Conservation (phyloP, 2,329 filamentous ascomycete species). For the Fusarium aywerte region DNA sequence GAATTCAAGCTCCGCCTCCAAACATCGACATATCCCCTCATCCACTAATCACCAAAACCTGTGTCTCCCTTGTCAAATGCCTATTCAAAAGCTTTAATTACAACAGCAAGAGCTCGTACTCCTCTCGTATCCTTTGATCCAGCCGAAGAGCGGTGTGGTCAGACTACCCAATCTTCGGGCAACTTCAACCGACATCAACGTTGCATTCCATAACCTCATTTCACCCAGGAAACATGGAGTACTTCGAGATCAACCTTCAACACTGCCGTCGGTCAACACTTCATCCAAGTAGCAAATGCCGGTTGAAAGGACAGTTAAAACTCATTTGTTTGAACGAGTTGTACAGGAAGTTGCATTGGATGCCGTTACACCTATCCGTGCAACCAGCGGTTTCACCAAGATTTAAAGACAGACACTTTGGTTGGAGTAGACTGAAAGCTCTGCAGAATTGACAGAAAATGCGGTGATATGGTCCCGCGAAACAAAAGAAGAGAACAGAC, state of each 20-base stretch:
- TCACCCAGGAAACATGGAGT: background rate
- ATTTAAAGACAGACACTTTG: background rate
- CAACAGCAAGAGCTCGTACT: background rate
- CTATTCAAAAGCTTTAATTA: background rate
- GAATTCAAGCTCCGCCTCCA: background rate
- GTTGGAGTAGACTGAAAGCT: conserved; percentile 8
- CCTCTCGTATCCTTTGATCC: background rate
- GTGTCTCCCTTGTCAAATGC: background rate
- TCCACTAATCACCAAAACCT: background rate
- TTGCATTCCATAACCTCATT: conserved; percentile 20
- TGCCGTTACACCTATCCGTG: conserved; percentile 34
- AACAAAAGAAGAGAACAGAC: conserved; percentile 7
- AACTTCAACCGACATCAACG: conserved; percentile 35
- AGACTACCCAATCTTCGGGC: conserved; percentile 2
- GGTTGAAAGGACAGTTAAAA: conserved; percentile 9
- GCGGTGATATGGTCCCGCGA: conserved; percentile 16
- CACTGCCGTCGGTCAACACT: conserved; percentile 11
- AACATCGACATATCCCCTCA: background rate
- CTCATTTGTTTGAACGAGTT: conserved; percentile 11
- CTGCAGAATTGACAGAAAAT: conserved; percentile 21
- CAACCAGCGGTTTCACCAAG: conserved; percentile 13
- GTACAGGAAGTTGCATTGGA: conserved; percentile 29
- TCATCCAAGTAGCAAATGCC: conserved; percentile 20
- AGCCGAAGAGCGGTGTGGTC: conserved; percentile 14
- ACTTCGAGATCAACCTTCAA: background rate